Evolutionary conservation across 371 early-diverging fungal genomes (phyloP).

Genomic region (Rhizopus microsporus): DNA sequence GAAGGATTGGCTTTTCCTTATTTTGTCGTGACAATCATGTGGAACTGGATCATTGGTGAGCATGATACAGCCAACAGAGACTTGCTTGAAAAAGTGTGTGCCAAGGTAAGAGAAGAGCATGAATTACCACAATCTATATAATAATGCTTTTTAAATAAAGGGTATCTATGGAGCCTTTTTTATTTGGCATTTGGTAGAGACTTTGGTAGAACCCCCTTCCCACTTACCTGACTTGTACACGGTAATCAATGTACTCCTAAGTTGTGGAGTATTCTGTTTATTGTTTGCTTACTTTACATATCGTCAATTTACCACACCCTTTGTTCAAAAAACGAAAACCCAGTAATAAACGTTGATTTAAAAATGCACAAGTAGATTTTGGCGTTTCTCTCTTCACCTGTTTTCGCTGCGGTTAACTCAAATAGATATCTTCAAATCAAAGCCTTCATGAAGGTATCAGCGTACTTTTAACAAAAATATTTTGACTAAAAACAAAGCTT

Average conservation of each 20-base stretch:
- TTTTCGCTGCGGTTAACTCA: too few relatives aligned
- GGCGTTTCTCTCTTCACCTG: background rate
- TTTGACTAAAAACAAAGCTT: too few relatives aligned
- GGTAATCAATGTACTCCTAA: constrained; percentile 75
- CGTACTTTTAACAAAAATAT: too few relatives aligned
- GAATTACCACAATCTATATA: too few relatives aligned
- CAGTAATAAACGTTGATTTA: constrained; percentile 10
- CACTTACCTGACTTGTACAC: constrained; percentile 80
- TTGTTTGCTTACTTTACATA: constrained; percentile 68
- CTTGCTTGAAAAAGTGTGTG: constrained; percentile 11
- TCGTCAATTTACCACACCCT: constrained; percentile 46
- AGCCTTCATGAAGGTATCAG: too few relatives aligned
- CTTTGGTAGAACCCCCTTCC: constrained; percentile 60
- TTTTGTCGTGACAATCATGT: constrained; percentile 56
- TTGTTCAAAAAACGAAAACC: constrained; percentile 7
- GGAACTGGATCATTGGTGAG: constrained; percentile 67
- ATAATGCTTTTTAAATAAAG: constrained; percentile 18
- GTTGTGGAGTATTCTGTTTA: constrained; percentile 64
- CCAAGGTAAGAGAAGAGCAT: constrained; percentile 5
- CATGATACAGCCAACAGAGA: constrained; percentile 10
- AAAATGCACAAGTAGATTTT: background rate
- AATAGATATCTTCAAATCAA: too few relatives aligned
- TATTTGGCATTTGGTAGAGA: constrained; percentile 63
- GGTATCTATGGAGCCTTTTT: constrained; percentile 51
- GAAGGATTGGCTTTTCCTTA: constrained; percentile 77